Conservation (phyloP, 768 basidiomycete species). For the Lactarius hatsudake region DNA sequence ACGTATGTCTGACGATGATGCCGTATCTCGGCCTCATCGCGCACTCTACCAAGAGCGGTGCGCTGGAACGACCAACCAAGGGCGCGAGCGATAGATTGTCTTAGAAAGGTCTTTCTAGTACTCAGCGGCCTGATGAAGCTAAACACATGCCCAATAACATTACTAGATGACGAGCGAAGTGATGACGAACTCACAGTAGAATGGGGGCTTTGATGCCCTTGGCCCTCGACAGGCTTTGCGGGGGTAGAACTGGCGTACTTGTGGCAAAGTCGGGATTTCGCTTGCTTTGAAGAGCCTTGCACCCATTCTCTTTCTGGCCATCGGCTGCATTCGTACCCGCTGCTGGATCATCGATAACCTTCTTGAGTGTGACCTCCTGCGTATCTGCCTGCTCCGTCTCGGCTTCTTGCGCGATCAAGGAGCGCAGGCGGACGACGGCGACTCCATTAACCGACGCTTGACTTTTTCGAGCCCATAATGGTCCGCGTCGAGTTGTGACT, state of each 20-base stretch:
- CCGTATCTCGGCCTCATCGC: slow-evolving; percentile 86
- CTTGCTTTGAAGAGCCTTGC: slow-evolving; percentile 20
- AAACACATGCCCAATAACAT: slow-evolving; percentile 9
- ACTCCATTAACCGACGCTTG: slow-evolving; percentile 89
- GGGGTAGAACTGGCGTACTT: neutral
- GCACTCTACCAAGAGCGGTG: slow-evolving; percentile 87
- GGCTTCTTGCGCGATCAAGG: slow-evolving; percentile 25
- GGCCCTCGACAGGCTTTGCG: slow-evolving; percentile 13
- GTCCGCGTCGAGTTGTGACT: slow-evolving; percentile 80
- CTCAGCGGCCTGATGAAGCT: slow-evolving; percentile 91
- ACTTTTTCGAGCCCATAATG: slow-evolving; percentile 93
- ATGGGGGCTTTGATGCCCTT: slow-evolving; percentile 68
- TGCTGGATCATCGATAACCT: slow-evolving; percentile 21
- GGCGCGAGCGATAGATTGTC: slow-evolving; percentile 82
- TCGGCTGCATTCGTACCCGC: slow-evolving; percentile 22
- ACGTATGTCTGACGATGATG: slow-evolving; percentile 87
- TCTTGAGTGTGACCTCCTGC: slow-evolving; percentile 27
- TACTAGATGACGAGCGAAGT: neutral
- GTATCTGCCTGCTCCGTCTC: slow-evolving; percentile 15
- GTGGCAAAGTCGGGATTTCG: slow-evolving; percentile 13
- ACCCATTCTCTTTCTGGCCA: slow-evolving; percentile 3
- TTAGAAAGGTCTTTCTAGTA: slow-evolving; percentile 88
- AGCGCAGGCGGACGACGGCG: slow-evolving; percentile 67
- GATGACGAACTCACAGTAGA: slow-evolving; percentile 46
- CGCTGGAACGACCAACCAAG: slow-evolving; percentile 85